Evolutionary conservation across 2,329 filamentous ascomycete species (phyloP), one percentile per base, ranked within the genome.

Genomic region (Monosporascus sp.): DNA sequence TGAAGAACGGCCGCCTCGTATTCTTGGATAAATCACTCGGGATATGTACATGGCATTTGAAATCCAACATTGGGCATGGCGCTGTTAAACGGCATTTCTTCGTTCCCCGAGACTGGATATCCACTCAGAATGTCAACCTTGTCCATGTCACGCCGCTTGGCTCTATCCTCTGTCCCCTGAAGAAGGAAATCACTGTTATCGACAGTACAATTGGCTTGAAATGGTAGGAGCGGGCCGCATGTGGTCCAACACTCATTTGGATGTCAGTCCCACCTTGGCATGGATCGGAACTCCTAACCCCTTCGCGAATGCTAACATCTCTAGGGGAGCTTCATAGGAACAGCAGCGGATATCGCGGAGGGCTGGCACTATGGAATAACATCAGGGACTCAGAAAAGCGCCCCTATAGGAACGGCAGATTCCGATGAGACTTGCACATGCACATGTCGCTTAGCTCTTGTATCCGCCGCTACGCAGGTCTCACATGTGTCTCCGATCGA

Each of bases 1-100:
- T 51, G 8, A 41, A 22, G 7, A 51, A 51, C 38, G 49, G 37
- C n/a, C 37, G 40, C 6, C 49, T 51, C 6, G 49, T 51, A n/a
- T 47, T 47, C 11, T 15, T 28, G 4, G 24, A 28, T 28, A 47
- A 4, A 3, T 6, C 24, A n/a, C 18, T 43, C 3, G 17, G 40
- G 18, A 43, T 43, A 43, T 43, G 40, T 24, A 43, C 40, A 11
- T 43, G 40, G 40, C 18, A n/a, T 43, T 20, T 43, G 18, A 43
- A 20, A 14, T 43, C 18, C 9, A 20, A 20, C 40, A 15, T 18
- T 5, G 20, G 18, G 15, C 18, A 43, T 11, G 3, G n/a, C 5
- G 8, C 4, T 22, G 18, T 43, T 24, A 43, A 7, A 6, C 40
- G n/a, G 5, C 40, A 43, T 20, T 43, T 43, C 40, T 43, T 43